Evolutionary conservation across 2,329 filamentous ascomycete genomes (phyloP).

Genomic region (Lizonia empirigonia): DNA sequence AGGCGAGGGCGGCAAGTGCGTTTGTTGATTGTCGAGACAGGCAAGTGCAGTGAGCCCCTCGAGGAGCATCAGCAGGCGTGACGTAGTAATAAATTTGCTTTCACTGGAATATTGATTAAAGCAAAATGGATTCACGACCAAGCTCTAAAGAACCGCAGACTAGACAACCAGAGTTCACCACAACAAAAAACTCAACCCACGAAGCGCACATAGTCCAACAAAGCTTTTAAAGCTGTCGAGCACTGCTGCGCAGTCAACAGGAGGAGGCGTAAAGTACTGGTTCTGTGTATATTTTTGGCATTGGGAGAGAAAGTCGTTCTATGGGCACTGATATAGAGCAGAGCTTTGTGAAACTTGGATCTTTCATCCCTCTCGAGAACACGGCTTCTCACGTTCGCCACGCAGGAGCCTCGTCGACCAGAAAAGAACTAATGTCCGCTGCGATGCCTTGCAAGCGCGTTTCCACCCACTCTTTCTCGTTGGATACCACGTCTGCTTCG

Average conservation of each 20-base stretch:
- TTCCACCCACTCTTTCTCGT: conserved; percentile 47
- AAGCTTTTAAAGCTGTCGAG: no score
- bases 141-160: not conserved
- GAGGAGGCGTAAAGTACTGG: no score
- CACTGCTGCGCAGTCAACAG: no score
- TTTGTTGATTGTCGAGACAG: not conserved
- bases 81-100: not conserved
- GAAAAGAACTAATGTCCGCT: conserved; percentile 23
- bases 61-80: not conserved
- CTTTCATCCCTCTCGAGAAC: no score
- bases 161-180: no score
- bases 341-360: no score
- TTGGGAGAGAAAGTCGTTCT: no score
- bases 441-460: conserved; percentile 37
- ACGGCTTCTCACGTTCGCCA: conserved; percentile 30
- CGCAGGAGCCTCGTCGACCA: conserved; percentile 23
- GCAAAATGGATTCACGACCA: not conserved
- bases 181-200: no score
- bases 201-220: no score
- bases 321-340: no score
- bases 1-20: conserved; percentile 5
- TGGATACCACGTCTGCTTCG: conserved; percentile 37
- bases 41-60: not conserved
- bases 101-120: not conserved
- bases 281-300: no score